Evolutionary conservation across 1,284 basidiomycete genomes (phyloP).

Genomic region (Rhodotorula sp.): DNA sequence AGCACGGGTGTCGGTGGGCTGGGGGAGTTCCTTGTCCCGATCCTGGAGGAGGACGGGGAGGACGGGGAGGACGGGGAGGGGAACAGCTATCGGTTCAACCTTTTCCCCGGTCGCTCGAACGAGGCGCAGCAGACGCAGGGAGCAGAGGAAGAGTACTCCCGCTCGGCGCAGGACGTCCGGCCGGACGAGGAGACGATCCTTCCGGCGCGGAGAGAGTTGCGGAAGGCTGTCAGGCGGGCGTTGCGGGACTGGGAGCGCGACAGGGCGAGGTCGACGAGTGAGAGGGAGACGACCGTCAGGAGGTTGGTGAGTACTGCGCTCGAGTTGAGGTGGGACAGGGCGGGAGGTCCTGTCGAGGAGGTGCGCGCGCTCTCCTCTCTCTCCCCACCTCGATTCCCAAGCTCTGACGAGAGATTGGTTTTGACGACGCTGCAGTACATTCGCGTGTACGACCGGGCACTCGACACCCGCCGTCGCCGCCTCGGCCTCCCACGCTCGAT

Average conservation of each 20-base stretch:
- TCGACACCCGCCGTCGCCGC: neutral
- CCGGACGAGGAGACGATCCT: constrained; percentile 1
- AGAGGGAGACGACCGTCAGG: constrained; percentile 9
- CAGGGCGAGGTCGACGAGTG: neutral
- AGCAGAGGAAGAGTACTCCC: constrained; percentile 10
- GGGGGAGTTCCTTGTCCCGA: constrained; percentile 21
- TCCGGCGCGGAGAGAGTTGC: neutral
- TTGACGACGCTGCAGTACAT: constrained; percentile 12
- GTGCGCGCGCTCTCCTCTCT: constrained; percentile 5
- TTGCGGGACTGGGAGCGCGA: neutral
- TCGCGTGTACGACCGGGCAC: constrained; percentile 21
- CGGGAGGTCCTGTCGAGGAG: constrained; percentile 28
- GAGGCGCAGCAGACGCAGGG: neutral
- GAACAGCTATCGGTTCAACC: constrained; percentile 26
- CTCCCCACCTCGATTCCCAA: too few species aligned
- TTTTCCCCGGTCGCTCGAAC: constrained; percentile 3
- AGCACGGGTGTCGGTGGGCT: constrained; percentile 30
- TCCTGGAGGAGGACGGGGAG: neutral
- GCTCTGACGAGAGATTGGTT: too few species aligned
- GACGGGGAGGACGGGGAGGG: neutral
- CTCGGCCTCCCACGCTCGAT: too few species aligned
- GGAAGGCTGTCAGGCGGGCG: neutral
- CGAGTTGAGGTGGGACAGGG: constrained; percentile 21
- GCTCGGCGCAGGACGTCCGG: constrained; percentile 11
- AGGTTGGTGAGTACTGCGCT: constrained; percentile 22